Evolutionary conservation across 306 rosid species (phyloP).

Genomic region (Fagus sylvatica): DNA sequence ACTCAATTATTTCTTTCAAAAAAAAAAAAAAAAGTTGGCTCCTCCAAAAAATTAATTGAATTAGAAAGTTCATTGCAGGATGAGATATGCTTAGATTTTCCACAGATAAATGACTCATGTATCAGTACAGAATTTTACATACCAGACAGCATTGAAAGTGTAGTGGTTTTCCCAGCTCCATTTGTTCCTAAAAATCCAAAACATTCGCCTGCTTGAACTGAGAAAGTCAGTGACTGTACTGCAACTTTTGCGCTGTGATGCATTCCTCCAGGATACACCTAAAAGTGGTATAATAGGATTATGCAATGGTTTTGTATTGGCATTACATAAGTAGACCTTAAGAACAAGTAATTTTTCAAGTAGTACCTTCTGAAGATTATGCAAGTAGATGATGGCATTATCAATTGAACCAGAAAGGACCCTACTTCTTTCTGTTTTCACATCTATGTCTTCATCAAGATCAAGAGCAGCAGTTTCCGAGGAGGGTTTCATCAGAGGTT

Average conservation of each 20-base stretch:
- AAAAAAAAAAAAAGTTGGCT: neutral
- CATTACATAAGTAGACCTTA: slow-evolving; percentile 9
- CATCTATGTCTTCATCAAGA: slow-evolving; percentile 78
- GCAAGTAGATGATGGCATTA: slow-evolving; percentile 79
- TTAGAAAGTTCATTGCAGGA: neutral
- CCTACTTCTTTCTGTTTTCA: slow-evolving; percentile 80
- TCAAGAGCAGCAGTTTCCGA: slow-evolving; percentile 41
- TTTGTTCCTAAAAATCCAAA: slow-evolving; percentile 96
- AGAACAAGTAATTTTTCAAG: slow-evolving; percentile 17
- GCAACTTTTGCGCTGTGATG: slow-evolving; percentile 64
- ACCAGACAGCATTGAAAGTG: slow-evolving; percentile 93
- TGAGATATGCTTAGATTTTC: neutral
- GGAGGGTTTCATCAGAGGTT: slow-evolving; percentile 66
- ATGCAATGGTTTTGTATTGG: neutral
- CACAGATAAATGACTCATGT: neutral
- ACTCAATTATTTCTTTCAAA: too few species aligned
- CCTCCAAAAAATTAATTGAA: neutral
- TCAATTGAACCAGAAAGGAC: slow-evolving; percentile 84
- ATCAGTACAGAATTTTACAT: slow-evolving; percentile 24
- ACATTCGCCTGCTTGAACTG: slow-evolving; percentile 96
- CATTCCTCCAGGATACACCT: slow-evolving; percentile 78
- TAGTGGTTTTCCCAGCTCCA: slow-evolving; percentile 98
- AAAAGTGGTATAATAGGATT: slow-evolving; percentile 32
- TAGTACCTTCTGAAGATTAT: slow-evolving; percentile 81
- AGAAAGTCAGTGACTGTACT: slow-evolving; percentile 83